Percentiles rank a stretch among this genome's conserved stretches.
phyloP scores from a whole-genome alignment of 768 basidiomycete species.

The Gautieria morchelliformis region DNA sequence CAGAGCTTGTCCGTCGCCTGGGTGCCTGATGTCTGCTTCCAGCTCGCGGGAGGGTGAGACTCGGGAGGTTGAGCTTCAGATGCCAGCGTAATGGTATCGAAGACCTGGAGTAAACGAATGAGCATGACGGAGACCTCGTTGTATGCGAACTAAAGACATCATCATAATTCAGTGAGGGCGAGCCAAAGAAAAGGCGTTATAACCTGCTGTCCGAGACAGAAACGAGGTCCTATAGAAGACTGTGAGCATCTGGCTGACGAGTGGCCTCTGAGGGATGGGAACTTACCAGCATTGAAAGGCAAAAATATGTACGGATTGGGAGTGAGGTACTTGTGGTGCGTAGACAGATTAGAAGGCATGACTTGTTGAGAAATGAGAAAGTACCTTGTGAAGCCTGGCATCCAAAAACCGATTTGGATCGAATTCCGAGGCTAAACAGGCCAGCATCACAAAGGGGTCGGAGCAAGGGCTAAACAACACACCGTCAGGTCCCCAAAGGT shows the following conservation, averaged over 20 bases:
- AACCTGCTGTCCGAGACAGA: conserved; percentile 54
- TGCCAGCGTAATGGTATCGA: conserved; percentile 39
- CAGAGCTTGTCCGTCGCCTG: conserved; percentile 41
- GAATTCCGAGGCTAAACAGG: conserved; percentile 10
- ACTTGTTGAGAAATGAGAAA: too few relatives aligned
- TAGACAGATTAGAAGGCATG: too few relatives aligned
- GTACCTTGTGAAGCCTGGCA: conserved; percentile 5
- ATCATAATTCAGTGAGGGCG: neutral
- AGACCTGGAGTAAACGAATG: conserved; percentile 52
- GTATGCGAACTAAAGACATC: conserved; percentile 31
- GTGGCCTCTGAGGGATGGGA: neutral
- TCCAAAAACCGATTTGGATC: conserved; percentile 17
- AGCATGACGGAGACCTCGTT: conserved; percentile 50
- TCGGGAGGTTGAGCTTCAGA: conserved; percentile 36
- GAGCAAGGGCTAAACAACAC: neutral
- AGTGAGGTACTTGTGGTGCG: conserved; percentile 34
- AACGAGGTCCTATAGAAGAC: conserved; percentile 34
- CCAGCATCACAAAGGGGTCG: neutral
- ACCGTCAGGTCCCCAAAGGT: conserved; percentile 31
- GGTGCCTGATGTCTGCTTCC: conserved; percentile 35
- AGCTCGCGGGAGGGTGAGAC: conserved; percentile 35
- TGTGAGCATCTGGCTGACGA: neutral
- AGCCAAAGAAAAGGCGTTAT: too few relatives aligned
- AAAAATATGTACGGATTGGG: conserved; percentile 65
- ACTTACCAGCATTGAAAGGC: conserved; percentile 41